phyloP scores from a whole-genome alignment of 176 grass and related monocot species.

The Carex parvula region DNA sequence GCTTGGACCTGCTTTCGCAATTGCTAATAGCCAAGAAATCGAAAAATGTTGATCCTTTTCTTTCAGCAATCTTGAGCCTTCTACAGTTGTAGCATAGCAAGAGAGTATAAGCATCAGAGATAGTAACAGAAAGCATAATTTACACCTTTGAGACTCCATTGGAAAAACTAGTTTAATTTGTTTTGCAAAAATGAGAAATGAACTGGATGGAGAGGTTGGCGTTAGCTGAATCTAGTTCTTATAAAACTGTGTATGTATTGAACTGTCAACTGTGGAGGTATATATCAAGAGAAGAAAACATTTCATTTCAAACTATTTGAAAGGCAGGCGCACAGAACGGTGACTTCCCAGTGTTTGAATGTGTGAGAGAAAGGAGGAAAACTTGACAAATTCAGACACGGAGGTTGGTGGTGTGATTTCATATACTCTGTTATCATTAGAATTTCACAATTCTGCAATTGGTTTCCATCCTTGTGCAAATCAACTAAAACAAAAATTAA shows the following conservation, averaged over 20 bases:
- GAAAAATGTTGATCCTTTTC: slow-evolving; percentile 24
- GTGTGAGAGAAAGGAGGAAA: neutral
- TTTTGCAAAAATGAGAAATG: neutral
- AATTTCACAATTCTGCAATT: slow-evolving; percentile 3
- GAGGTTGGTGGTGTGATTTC: slow-evolving; percentile 13
- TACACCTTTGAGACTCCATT: slow-evolving; percentile 24
- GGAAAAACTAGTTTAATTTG: neutral
- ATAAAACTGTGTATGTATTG: neutral
- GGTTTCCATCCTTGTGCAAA: neutral
- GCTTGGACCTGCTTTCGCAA: slow-evolving; percentile 57
- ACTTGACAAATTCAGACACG: slow-evolving; percentile 1
- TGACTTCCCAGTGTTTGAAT: slow-evolving; percentile 6
- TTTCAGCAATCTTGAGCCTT: slow-evolving; percentile 49
- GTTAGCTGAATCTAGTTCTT: slow-evolving; percentile 3
- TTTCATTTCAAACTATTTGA: slow-evolving; percentile 22
- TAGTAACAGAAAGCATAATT: slow-evolving; percentile 9
- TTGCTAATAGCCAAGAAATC: slow-evolving; percentile 19
- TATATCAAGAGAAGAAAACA: neutral
- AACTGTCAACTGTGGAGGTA: neutral
- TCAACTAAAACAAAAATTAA: neutral
- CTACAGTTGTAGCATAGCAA: slow-evolving; percentile 26
- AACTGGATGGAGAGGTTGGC: neutral
- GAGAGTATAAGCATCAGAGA: slow-evolving; percentile 43
- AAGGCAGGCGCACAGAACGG: neutral
- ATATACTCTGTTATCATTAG: neutral